Percentiles rank a stretch among this genome's conserved stretches.
These are phyloP conservation scores for Sisymbrium irio DNA, from an alignment of 345 rosid genomes.

Conservation along the genomic window DNA sequence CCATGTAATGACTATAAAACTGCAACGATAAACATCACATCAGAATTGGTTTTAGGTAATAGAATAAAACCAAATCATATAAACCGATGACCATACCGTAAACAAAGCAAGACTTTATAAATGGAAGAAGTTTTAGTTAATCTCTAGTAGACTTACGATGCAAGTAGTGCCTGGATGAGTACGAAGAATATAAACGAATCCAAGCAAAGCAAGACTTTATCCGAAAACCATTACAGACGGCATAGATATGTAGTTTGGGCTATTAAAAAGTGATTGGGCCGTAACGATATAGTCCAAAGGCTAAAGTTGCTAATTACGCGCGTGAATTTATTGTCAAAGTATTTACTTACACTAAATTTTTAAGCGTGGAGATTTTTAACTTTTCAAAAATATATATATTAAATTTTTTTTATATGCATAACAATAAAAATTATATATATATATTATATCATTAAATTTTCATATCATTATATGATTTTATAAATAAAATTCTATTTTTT, in stretches of 20 bases:
- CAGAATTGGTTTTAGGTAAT: not conserved
- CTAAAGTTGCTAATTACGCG: not conserved
- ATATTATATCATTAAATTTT: too few species aligned
- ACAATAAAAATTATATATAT: too few species aligned
- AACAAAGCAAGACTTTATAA: too few species aligned
- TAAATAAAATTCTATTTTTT: too few species aligned
- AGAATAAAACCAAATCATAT: not conserved
- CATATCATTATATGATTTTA: too few species aligned
- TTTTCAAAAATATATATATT: too few species aligned
- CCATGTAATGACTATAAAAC: slow-evolving; percentile 84
- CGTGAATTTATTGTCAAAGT: not conserved
- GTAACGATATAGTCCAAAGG: not conserved
- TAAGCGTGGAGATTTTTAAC: too few species aligned
- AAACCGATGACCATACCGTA: not conserved
- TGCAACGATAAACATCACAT: slow-evolving; percentile 26
- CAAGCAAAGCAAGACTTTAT: slow-evolving; percentile 79
- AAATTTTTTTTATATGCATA: too few species aligned
- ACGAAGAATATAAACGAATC: slow-evolving; percentile 85
- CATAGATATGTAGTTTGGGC: not conserved
- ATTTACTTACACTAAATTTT: too few species aligned
- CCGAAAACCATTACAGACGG: slow-evolving; percentile 30
- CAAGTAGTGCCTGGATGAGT: slow-evolving; percentile 80
- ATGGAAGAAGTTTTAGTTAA: too few species aligned
- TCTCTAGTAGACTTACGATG: slow-evolving; percentile 43
- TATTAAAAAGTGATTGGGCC: not conserved